Evolutionary conservation across 2,329 filamentous ascomycete species (phyloP).

Genomic region (Ophiocordyceps unilateralis): DNA sequence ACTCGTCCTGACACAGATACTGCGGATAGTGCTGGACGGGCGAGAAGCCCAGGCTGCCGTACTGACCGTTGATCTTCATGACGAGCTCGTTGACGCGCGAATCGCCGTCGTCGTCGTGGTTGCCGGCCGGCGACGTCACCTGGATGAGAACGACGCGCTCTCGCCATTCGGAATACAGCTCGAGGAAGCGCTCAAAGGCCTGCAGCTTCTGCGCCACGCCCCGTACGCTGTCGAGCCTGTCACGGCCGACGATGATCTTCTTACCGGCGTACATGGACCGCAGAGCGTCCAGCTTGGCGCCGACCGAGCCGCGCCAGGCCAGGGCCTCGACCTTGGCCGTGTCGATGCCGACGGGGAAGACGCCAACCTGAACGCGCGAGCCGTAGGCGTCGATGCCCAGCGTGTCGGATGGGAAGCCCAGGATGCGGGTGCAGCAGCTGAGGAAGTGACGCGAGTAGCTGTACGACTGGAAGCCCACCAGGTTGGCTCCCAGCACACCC

Average conservation of each 20-base stretch:
- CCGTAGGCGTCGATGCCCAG: conserved; percentile 81
- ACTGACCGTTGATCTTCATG: conserved; percentile 77
- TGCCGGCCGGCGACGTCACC: conserved; percentile 73
- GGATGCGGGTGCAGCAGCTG: conserved; percentile 79
- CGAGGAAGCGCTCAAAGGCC: conserved; percentile 83
- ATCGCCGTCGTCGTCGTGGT: conserved; percentile 58
- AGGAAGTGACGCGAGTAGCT: conserved; percentile 91
- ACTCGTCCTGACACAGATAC: conserved; percentile 77
- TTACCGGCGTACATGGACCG: conserved; percentile 69
- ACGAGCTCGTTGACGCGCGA: conserved; percentile 84
- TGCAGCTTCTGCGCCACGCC: conserved; percentile 93
- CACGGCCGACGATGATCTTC: conserved; percentile 87
- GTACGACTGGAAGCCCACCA: conserved; percentile 90
- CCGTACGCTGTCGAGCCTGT: conserved; percentile 81
- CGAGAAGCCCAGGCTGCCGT: conserved; percentile 73
- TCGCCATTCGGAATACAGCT: conserved; percentile 79
- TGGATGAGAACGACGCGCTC: conserved; percentile 89
- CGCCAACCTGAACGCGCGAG: conserved; percentile 73
- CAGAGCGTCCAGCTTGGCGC: conserved; percentile 56
- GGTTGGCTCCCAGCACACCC: conserved; percentile 76
- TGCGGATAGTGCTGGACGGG: conserved; percentile 92
- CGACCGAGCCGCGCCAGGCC: conserved; percentile 54
- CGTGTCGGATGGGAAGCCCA: conserved; percentile 77
- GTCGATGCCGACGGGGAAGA: conserved; percentile 91
- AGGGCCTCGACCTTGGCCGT: conserved; percentile 58